Base-by-base conservation (phyloP, 306 rosid species). In the Mimosa pudica region DNA sequence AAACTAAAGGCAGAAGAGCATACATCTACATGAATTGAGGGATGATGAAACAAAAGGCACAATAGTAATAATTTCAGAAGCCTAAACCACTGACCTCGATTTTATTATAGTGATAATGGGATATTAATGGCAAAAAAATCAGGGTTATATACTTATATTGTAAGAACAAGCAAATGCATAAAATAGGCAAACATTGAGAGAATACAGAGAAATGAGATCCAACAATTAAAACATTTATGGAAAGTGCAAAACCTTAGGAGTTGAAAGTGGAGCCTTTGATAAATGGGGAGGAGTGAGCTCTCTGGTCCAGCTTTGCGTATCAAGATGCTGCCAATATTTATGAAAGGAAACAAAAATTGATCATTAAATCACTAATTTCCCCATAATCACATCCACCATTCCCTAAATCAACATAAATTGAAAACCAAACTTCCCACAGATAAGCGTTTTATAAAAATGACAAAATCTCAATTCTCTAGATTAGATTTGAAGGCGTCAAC, bases 301-400 rank as follows among this genome's bases (percentile, higher is more conserved):
- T 80, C 60, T 85, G 48, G 90, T 91, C 98, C 96, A 95, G 91
- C 97, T 95, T 86, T 91, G 95, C 66, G 76, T 80, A 76, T 83
- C 93, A 76, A 48, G 88, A 82, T 74, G 88, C 96, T 91, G 82
- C 72, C 87, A 85, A 66, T 77, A 86, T 81, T 74, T 57, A 58
- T 70, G 82, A 79, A 57, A 7, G 61, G 77, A 1, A 60, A 74
- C 3, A 38, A 38, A 60, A 41, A n/a, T n/a, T n/a, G 55, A 10
- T 60, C 42, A 52, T 32, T 54, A 46, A 58, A 58, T 77, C 74
- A 80, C 65, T 41, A 64, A 75, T 61, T 30, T 58, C 71, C 48
- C 70, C 73, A 79, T 64, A 35, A 10, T 70, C 62, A 67, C 1
- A 77, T 48, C 71, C 55, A 62, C 75, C 16, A 14, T 64, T 58